A percentile compares a stretch with the other conserved stretches of the same genome.
Conservation (phyloP, 2,329 filamentous ascomycete species). For the Claviceps paspali region DNA sequence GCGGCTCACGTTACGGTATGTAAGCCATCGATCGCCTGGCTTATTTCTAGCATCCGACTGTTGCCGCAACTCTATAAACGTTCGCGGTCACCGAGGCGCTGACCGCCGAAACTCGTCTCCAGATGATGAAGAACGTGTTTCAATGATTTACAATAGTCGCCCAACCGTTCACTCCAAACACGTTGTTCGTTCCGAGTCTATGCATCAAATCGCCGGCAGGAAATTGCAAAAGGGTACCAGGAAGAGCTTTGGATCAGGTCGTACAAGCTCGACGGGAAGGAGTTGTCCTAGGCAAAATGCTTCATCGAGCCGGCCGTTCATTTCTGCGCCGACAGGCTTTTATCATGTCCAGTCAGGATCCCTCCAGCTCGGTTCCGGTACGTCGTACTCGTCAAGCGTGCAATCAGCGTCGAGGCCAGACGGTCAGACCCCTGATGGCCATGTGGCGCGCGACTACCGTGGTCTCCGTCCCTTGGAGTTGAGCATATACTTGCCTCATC, state of each 20-base stretch:
- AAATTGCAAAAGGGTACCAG: slow-evolving; percentile 7
- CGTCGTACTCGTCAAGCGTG: slow-evolving; percentile 1
- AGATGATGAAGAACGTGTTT: slow-evolving; percentile 16
- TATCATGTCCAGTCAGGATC: slow-evolving; percentile 38
- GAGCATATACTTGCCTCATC: slow-evolving; percentile 30
- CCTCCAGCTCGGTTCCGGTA: slow-evolving; percentile 19
- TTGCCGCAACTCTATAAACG: too few relatives aligned
- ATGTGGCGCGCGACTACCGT: slow-evolving; percentile 14
- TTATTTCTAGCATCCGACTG: background rate
- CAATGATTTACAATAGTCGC: slow-evolving; percentile 15
- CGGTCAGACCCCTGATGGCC: background rate
- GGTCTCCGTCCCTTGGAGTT: slow-evolving; percentile 42
- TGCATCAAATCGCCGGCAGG: slow-evolving; percentile 8
- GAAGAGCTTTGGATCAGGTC: slow-evolving; percentile 18
- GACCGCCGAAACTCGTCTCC: background rate
- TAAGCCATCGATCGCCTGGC: slow-evolving; percentile 8
- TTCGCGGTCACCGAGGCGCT: too few relatives aligned
- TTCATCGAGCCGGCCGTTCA: slow-evolving; percentile 35
- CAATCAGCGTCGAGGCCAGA: slow-evolving; percentile 1
- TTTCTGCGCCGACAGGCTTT: slow-evolving; percentile 45
- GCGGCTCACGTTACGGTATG: slow-evolving; percentile 25
- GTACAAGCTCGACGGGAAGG: slow-evolving; percentile 28
- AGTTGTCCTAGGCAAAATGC: slow-evolving; percentile 30
- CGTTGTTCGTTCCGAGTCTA: slow-evolving; percentile 12
- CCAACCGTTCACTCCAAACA: slow-evolving; percentile 14